Conservation (phyloP, 225 moss, liverwort and hornwort species). For the Polytrichum formosum region DNA sequence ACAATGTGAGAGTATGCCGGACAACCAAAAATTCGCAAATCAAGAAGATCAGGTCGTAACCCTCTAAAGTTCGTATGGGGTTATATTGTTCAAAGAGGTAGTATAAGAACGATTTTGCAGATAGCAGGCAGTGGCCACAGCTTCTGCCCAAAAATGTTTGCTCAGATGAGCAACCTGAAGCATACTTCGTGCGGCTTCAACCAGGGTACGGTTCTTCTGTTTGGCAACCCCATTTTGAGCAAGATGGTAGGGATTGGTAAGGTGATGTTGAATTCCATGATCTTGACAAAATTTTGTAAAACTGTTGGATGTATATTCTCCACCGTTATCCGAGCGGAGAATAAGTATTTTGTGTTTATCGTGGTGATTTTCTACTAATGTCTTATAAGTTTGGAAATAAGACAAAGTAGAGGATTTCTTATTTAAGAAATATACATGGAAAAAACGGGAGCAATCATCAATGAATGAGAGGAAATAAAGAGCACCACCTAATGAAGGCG, state of each 20-base stretch:
- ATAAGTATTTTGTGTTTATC: not conserved
- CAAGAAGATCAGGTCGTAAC: not conserved
- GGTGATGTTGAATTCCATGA: conserved; percentile 1
- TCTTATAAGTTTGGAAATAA: no score
- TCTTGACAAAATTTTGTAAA: not conserved
- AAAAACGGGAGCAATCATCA: no score
- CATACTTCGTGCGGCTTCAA: conserved; percentile 5
- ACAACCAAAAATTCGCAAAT: conserved; percentile 3
- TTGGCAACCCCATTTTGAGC: not conserved
- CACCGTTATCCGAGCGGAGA: not conserved
- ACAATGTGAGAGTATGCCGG: not conserved
- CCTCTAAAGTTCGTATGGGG: conserved; percentile 3
- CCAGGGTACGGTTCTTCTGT: not conserved
- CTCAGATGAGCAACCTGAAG: not conserved
- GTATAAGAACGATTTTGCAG: conserved; percentile 14
- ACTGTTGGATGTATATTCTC: not conserved
- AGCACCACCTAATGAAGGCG: not conserved
- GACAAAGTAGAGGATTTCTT: no score
- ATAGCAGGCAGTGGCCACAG: not conserved
- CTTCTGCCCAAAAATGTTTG: conserved; percentile 2
- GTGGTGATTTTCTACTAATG: no score
- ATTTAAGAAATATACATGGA: no score
- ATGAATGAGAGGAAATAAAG: not conserved
- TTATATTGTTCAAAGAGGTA: not conserved
- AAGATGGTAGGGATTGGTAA: conserved; percentile 5